Base-by-base conservation (phyloP, 2,329 filamentous ascomycete genomes). In the Xylaria sp. region DNA sequence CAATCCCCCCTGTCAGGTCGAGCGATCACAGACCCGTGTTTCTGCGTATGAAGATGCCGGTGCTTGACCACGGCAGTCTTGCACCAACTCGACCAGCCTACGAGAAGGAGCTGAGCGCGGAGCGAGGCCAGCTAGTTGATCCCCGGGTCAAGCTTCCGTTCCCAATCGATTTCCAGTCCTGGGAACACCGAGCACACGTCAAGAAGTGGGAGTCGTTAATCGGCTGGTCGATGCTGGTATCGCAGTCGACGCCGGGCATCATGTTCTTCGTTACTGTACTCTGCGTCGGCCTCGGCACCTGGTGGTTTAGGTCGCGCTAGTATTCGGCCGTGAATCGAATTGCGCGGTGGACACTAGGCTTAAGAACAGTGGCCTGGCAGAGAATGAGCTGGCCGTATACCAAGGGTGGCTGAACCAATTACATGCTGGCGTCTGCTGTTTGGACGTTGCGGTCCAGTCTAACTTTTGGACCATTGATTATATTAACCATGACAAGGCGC, bases 11-110 rank as follows among this genome's bases (percentile, higher is more conserved):
- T 1, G 83, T 95, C 57, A 79, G 83, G n/a, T 90, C 87, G 7
- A 94, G 90, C 49, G 94, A 99, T 70, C 94, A 99, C 73, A 85
- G 91, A 24, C 83, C 92, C 6, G 94, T 97, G 2, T 89, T 85
- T 44, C 77, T 96, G 20, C 83, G 88, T 3, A 78, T 87, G 7
- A 76, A 77, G 0, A 80, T 97, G 16, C 88, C 90, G 1, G 74
- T 91, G 5, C 62, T 84, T 44, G 64, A 71, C 9, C 71, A 71
- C 2, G 66, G 69, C 8, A 71, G 74, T 40, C 69, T 83, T 37
- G 57, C 64, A 3, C 73, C 76, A 2, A 66, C 72, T 6, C 29
- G 54, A 4, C 45, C 52, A 39, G 49, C 54, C 17, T 45, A 48
- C 22, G 55, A 54, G 13, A 53, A 59, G n/a, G 54, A 61, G 21